Percentiles rank a stretch among this genome's conserved stretches.
Conservation (phyloP, 202 grass and related monocot species). For the Carex sylvatica region DNA sequence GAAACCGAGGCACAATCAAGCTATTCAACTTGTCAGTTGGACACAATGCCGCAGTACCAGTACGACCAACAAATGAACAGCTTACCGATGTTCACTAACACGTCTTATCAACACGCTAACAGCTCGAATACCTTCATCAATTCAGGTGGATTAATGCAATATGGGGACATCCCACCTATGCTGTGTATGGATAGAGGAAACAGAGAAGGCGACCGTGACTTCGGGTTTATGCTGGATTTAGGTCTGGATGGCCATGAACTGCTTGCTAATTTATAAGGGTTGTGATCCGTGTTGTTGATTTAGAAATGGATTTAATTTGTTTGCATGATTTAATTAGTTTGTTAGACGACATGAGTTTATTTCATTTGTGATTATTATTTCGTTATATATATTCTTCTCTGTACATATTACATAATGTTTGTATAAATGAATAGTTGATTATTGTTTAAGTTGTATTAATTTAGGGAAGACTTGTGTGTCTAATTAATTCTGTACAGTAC, state of each 20-base stretch:
- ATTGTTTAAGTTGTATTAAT: neutral
- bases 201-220: neutral
- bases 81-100: neutral
- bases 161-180: conserved; percentile 4
- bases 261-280: conserved; percentile 11
- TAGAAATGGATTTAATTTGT: conserved; percentile 7
- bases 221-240: conserved; percentile 16
- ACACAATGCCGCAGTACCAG: conserved; percentile 9
- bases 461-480: neutral
- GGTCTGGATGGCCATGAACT: conserved; percentile 12
- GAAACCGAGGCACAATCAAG: conserved; percentile 18
- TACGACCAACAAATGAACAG: conserved; percentile 7
- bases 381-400: neutral
- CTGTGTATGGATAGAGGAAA: conserved; percentile 13
- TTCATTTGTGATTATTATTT: conserved; percentile 11
- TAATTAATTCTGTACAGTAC: neutral
- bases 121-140: neutral
- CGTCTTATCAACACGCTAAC: neutral
- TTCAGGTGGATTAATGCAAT: neutral
- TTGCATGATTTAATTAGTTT: conserved; percentile 3
- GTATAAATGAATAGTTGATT: conserved; percentile 15
- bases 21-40: neutral
- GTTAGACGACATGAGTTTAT: neutral
- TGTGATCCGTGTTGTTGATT: neutral
- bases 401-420: conserved; percentile 1